phyloP scores from a whole-genome alignment of 768 basidiomycete genomes.

The Psilocybe sp. region DNA sequence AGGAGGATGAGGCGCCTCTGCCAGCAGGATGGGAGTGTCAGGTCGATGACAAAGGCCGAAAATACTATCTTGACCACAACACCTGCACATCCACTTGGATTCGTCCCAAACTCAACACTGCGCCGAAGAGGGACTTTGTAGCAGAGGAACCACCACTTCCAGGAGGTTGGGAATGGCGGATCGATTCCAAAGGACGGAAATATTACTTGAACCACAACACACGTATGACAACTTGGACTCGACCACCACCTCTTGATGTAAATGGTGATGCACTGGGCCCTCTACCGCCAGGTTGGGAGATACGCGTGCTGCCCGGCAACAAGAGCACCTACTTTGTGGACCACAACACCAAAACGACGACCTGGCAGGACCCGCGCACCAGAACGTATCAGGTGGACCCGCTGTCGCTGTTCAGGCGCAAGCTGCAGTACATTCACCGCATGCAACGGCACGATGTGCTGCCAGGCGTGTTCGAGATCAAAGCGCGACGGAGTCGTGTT shows the following conservation, averaged over 20 bases:
- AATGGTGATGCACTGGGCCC: conserved; percentile 35
- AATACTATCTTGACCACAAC: conserved; percentile 86
- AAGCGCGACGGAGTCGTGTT: conserved; percentile 70
- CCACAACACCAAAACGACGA: conserved; percentile 82
- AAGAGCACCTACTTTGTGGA: conserved; percentile 64
- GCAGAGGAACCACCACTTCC: conserved; percentile 12
- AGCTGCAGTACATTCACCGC: conserved; percentile 90
- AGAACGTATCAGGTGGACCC: conserved; percentile 75
- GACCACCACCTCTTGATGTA: conserved; percentile 25
- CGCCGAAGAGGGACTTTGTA: conserved; percentile 14
- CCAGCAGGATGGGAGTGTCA: conserved; percentile 22
- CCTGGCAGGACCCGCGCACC: conserved; percentile 94
- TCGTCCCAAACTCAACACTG: conserved; percentile 26
- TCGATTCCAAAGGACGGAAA: conserved; percentile 16
- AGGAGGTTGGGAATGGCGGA: conserved; percentile 19
- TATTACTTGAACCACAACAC: conserved; percentile 22
- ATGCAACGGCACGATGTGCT: conserved; percentile 58
- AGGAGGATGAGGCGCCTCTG: conserved; percentile 8
- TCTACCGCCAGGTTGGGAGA: conserved; percentile 83
- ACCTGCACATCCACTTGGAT: conserved; percentile 78
- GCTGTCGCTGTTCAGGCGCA: conserved; percentile 84
- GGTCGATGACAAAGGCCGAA: conserved; percentile 47
- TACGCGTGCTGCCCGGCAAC: conserved; percentile 76
- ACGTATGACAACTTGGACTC: conserved; percentile 21
- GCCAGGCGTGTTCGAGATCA: conserved; percentile 80